A percentile compares a stretch with the other conserved stretches of the same genome.
Evolutionary conservation across 768 basidiomycete species (phyloP).

Genomic region (Lentinula aciculospora): DNA sequence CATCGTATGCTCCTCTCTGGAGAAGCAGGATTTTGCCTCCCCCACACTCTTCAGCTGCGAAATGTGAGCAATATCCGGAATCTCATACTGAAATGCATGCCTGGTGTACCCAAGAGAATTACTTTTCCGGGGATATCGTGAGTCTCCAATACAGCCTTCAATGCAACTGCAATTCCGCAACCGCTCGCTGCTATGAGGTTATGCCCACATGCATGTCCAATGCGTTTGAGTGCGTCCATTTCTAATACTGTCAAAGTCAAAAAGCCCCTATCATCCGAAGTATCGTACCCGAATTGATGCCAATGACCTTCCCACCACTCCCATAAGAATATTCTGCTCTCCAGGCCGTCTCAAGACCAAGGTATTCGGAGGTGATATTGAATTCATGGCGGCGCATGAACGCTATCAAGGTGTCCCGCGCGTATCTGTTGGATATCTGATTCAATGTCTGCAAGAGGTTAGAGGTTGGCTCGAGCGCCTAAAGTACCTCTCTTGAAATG

Average conservation of each 20-base stretch:
- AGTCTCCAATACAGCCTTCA: slow-evolving; percentile 61
- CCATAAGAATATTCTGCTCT: slow-evolving; percentile 63
- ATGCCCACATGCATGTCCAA: slow-evolving; percentile 51
- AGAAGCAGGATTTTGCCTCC: slow-evolving; percentile 75
- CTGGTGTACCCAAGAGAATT: slow-evolving; percentile 74
- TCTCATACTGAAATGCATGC: slow-evolving; percentile 24
- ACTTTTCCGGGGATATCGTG: slow-evolving; percentile 63
- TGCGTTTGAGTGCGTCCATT: slow-evolving; percentile 46
- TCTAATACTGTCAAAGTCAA: slow-evolving; percentile 8
- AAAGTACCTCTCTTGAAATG: slow-evolving; percentile 53
- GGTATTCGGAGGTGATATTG: slow-evolving; percentile 63
- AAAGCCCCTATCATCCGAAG: neutral
- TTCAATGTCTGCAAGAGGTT: slow-evolving; percentile 2
- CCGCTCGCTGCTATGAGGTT: slow-evolving; percentile 80
- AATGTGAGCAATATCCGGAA: slow-evolving; percentile 4
- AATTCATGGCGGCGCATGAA: slow-evolving; percentile 71
- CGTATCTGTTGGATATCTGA: slow-evolving; percentile 40
- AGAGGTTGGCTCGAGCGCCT: too few relatives aligned
- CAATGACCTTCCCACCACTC: slow-evolving; percentile 57
- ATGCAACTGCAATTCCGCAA: slow-evolving; percentile 66
- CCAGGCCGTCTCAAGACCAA: slow-evolving; percentile 73
- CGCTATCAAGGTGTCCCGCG: slow-evolving; percentile 61
- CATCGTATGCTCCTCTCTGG: slow-evolving; percentile 70
- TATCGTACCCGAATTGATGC: slow-evolving; percentile 67
- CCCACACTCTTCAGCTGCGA: slow-evolving; percentile 68